These are phyloP conservation scores for Lodderomyces beijingensis DNA, from an alignment of 1,139 yeast species.

Conservation along the genomic window DNA sequence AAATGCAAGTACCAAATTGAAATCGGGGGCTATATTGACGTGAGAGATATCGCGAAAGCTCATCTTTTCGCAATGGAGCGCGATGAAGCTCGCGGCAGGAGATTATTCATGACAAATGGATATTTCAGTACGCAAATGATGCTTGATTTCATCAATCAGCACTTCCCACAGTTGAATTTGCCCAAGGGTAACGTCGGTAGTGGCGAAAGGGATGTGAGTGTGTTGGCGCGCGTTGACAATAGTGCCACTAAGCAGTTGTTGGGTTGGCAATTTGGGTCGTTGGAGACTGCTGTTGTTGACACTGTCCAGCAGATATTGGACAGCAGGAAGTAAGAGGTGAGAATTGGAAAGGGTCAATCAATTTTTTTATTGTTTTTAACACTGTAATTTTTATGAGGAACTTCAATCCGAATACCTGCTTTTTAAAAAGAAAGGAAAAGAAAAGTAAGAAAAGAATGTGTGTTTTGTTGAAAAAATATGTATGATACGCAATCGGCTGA, in stretches of 20 bases:
- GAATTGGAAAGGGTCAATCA: too few relatives aligned
- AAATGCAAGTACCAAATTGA: constrained; percentile 25
- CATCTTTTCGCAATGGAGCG: constrained; percentile 30
- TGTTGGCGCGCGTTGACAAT: constrained; percentile 19
- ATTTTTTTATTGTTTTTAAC: neutral
- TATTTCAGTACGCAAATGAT: constrained; percentile 29
- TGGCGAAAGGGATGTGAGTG: constrained; percentile 18
- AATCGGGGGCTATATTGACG: constrained; percentile 36
- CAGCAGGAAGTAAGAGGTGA: constrained; percentile 14
- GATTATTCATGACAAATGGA: constrained; percentile 26
- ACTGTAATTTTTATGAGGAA: too few relatives aligned
- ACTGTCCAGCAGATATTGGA: constrained; percentile 37
- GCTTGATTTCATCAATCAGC: constrained; percentile 26
- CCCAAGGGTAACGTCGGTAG: constrained; percentile 27
- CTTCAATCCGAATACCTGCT: too few relatives aligned
- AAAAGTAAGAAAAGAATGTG: neutral
- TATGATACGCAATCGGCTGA: too few relatives aligned
- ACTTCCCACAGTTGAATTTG: constrained; percentile 24
- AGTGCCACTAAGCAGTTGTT: constrained; percentile 24
- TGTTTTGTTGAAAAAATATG: constrained; percentile 1
- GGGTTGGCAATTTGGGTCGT: constrained; percentile 24
- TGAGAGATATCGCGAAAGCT: constrained; percentile 36
- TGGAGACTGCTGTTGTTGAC: constrained; percentile 34
- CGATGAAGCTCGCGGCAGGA: constrained; percentile 20
- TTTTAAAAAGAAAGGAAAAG: too few relatives aligned